Evolutionary conservation across 768 basidiomycete species (phyloP), one percentile per base, ranked within the genome.

Genomic region (Amyloporia xantha): DNA sequence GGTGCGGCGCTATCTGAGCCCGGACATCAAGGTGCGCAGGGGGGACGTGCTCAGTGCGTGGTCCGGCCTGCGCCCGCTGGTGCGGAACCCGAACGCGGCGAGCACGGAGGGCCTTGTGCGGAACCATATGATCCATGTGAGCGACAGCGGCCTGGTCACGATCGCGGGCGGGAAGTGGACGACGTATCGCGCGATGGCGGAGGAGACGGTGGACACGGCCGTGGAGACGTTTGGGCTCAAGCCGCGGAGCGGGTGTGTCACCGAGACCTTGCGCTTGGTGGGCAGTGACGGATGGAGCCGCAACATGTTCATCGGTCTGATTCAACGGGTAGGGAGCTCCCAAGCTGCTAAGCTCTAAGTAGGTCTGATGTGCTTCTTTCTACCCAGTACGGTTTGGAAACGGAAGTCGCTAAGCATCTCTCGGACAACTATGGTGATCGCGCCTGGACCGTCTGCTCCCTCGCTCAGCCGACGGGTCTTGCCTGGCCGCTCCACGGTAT

Each of bases 111-210:
- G 85, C 0, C 70, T 99, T 45, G 95, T 99, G 17, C 71, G 95
- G 60, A 97, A 86, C 62, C 95, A 98, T 69, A 78, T 99, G 77
- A 87, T 96, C 55, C 77, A 92, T 62, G 81, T 91, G 27, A 81
- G 78, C 36, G 76, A 78, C 41, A 81, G 81, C 53, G 92, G 93
- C 15, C 71, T 99, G 58, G 68, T 99, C 52, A 97, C 94, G 24
- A 92, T 97, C 58, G 92, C 91, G 2, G 95, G 95, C 15, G 95
- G 95, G 4, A 99, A 99, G 68, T 99, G 95, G 95, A 99, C 95
- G 51, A 97, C 95, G 41, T 99, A 97, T 70, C 74, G 89, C 42
- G 84, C 83, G 26, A 96, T 98, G 95, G 92, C 95, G 20, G 77
- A 92, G 70, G 95, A 98, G 71, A 87, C 92, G 0, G 85, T 97